Conservation (phyloP, 75 land plant genomes). For the Cunninghamia lanceolata region DNA sequence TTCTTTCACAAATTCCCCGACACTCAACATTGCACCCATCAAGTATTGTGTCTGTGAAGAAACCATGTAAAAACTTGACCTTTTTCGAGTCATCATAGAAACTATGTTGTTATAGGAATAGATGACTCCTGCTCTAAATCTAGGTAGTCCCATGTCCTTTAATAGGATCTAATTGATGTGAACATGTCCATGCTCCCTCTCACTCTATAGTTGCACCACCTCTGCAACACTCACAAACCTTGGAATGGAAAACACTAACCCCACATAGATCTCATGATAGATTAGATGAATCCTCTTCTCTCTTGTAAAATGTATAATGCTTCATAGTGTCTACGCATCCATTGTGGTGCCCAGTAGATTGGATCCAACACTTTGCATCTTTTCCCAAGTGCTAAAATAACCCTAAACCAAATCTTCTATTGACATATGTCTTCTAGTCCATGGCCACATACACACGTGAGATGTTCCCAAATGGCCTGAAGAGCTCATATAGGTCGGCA, state of each 20-base stretch:
- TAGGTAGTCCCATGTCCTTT: slow-evolving; percentile 63
- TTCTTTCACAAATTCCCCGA: slow-evolving; percentile 22
- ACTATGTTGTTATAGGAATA: slow-evolving; percentile 52
- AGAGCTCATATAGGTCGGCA: neutral
- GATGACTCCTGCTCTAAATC: slow-evolving; percentile 57
- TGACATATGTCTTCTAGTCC: too few relatives aligned
- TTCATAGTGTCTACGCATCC: slow-evolving; percentile 24
- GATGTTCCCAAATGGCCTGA: neutral
- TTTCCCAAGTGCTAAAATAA: too few relatives aligned
- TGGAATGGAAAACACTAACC: slow-evolving; percentile 25
- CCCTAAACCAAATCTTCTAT: too few relatives aligned
- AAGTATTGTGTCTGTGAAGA: too few relatives aligned
- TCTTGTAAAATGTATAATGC: slow-evolving; percentile 27
- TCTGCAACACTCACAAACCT: slow-evolving; percentile 45
- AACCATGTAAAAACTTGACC: slow-evolving; percentile 46
- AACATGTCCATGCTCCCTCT: slow-evolving; percentile 14
- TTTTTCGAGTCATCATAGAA: slow-evolving; percentile 24
- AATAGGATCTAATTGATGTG: slow-evolving; percentile 61
- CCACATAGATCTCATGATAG: slow-evolving; percentile 59
- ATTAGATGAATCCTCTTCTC: slow-evolving; percentile 54
- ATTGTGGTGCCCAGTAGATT: slow-evolving; percentile 54
- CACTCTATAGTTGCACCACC: too few relatives aligned
- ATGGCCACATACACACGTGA: neutral
- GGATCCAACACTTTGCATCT: too few relatives aligned
- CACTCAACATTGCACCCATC: too few relatives aligned